Conservation (phyloP, 1,284 basidiomycete genomes). For the Cryptococcus depauperatus region DNA sequence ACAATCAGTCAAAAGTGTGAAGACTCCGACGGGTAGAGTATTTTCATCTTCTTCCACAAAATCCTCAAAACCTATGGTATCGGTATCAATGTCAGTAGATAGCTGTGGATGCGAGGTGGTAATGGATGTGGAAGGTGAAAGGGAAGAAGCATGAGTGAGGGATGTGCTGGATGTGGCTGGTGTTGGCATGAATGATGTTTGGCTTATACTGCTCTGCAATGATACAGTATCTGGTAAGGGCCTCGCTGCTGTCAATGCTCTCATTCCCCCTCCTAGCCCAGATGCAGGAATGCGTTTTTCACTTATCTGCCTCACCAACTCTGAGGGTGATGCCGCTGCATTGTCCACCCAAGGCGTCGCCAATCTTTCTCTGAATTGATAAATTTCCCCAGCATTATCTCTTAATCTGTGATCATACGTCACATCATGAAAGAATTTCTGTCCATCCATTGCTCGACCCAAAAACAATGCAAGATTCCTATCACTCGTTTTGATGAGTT, state of each 20-base stretch:
- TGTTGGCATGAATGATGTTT: slow-evolving; percentile 10
- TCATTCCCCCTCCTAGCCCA: slow-evolving; percentile 1
- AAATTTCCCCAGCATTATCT: slow-evolving; percentile 81
- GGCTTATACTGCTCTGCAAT: slow-evolving; percentile 23
- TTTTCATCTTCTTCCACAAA: slow-evolving; percentile 29
- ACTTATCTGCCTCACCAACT: slow-evolving; percentile 6
- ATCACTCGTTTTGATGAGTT: slow-evolving; percentile 97
- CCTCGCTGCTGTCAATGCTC: slow-evolving; percentile 3
- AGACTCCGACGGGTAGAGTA: slow-evolving; percentile 87
- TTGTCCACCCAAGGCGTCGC: slow-evolving; percentile 37
- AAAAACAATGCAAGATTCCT: slow-evolving; percentile 89
- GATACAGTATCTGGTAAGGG: slow-evolving; percentile 28
- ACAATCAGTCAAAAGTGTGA: slow-evolving; percentile 93
- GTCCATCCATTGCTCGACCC: slow-evolving; percentile 89
- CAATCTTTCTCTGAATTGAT: slow-evolving; percentile 64
- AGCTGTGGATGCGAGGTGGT: slow-evolving; percentile 20
- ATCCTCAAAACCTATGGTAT: slow-evolving; percentile 15
- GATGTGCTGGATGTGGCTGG: slow-evolving; percentile 27
- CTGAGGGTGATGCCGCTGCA: slow-evolving; percentile 19
- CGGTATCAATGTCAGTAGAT: slow-evolving; percentile 5
- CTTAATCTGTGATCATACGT: slow-evolving; percentile 95
- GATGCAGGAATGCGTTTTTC: slow-evolving; percentile 24
- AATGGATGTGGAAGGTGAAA: slow-evolving; percentile 25
- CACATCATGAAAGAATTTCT: slow-evolving; percentile 99
- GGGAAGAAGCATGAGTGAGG: slow-evolving; percentile 22